These are phyloP conservation scores for Stygiomarasmius scandens DNA, from an alignment of 1,284 basidiomycete genomes.

Conservation along the genomic window DNA sequence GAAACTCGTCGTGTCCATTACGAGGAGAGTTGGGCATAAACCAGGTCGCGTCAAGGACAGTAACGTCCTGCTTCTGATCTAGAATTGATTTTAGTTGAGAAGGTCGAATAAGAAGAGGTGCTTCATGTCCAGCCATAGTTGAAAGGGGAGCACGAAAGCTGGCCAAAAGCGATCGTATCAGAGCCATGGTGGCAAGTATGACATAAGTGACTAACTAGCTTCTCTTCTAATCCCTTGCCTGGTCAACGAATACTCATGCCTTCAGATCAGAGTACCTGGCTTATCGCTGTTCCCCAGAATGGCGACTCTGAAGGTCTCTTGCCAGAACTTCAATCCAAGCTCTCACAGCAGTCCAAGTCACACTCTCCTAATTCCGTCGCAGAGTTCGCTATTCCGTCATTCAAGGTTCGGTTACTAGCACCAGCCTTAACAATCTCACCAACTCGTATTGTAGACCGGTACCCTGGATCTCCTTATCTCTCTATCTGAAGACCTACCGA, in stretches of 20 bases:
- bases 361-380: slow-evolving; percentile 49
- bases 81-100: slow-evolving; percentile 44
- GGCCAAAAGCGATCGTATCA: neutral
- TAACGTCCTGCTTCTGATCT: slow-evolving; percentile 38
- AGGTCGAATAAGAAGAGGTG: slow-evolving; percentile 58
- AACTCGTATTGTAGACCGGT: slow-evolving; percentile 69
- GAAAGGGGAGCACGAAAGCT: slow-evolving; percentile 7
- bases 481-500: slow-evolving; percentile 91
- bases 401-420: slow-evolving; percentile 60
- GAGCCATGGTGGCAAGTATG: neutral
- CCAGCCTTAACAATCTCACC: slow-evolving; percentile 9
- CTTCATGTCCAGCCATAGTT: slow-evolving; percentile 34
- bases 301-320: slow-evolving; percentile 72
- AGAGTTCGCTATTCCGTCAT: slow-evolving; percentile 69
- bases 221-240: slow-evolving; percentile 2
- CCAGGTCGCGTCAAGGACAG: slow-evolving; percentile 81
- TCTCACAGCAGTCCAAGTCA: slow-evolving; percentile 56
- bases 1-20: slow-evolving; percentile 66
- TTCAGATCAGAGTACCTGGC: slow-evolving; percentile 85
- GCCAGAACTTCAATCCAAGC: slow-evolving; percentile 63
- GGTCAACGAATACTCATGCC: slow-evolving; percentile 53
- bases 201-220: neutral
- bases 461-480: slow-evolving; percentile 90
- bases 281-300: slow-evolving; percentile 74
- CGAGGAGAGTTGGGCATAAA: slow-evolving; percentile 85